Evolutionary conservation across 257 asterid species (phyloP).

Genomic region (Ballota nigra): DNA sequence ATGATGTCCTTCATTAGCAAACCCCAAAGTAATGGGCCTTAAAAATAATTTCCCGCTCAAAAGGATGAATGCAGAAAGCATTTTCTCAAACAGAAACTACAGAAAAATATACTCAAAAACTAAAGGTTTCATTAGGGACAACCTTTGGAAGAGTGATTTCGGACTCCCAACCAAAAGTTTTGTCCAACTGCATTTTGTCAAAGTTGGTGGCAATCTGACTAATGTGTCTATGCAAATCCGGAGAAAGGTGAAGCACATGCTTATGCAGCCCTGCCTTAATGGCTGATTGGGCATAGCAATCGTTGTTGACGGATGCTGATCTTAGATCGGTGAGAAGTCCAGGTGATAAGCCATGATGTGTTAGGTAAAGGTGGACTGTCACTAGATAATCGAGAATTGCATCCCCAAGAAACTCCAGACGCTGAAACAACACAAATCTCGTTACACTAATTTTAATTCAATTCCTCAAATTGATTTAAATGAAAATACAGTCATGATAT

Average conservation of each 20-base stretch:
- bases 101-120: neutral
- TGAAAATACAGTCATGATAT: neutral
- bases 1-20: too few relatives aligned
- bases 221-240: constrained; percentile 63
- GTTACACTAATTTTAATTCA: neutral
- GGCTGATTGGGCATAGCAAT: constrained; percentile 67
- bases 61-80: neutral
- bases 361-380: constrained; percentile 50
- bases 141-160: constrained; percentile 76
- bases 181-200: constrained; percentile 19
- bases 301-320: constrained; percentile 85
- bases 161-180: constrained; percentile 77
- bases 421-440: constrained; percentile 34
- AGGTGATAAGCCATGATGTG: constrained; percentile 61
- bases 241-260: constrained; percentile 66
- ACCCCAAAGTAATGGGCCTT: too few relatives aligned
- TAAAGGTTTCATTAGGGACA: neutral
- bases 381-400: constrained; percentile 73
- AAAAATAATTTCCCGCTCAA: too few relatives aligned
- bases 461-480: neutral
- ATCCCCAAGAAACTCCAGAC: constrained; percentile 90
- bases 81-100: neutral
- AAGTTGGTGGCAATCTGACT: constrained; percentile 22
- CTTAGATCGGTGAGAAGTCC: constrained; percentile 79
- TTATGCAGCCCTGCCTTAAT: constrained; percentile 60